A percentile compares a stretch with the other conserved stretches of the same genome.
phyloP scores from a whole-genome alignment of 441 rosid species.

The Croton setiger region DNA sequence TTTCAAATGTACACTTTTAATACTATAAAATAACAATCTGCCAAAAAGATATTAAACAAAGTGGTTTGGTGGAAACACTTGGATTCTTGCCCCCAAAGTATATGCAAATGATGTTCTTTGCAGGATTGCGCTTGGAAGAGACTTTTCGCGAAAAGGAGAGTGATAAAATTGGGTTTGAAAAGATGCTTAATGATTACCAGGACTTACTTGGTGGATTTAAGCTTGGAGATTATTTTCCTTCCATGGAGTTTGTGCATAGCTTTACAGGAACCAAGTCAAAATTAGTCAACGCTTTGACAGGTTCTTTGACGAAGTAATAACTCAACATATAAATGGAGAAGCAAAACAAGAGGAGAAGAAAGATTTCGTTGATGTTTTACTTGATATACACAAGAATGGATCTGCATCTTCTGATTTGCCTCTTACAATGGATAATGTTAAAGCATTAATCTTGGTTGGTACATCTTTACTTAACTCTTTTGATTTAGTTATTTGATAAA shows the following conservation, averaged over 20 bases:
- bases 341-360: slow-evolving; percentile 22
- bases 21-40: no score
- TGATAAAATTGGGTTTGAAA: slow-evolving; percentile 39
- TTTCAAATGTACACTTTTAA: no score
- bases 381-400: slow-evolving; percentile 33
- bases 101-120: slow-evolving; percentile 32
- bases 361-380: slow-evolving; percentile 44
- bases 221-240: slow-evolving; percentile 53
- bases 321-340: slow-evolving; percentile 30
- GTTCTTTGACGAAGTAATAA: slow-evolving; percentile 42
- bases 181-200: slow-evolving; percentile 50
- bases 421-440: slow-evolving; percentile 44
- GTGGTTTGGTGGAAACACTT: no score
- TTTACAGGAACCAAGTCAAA: slow-evolving; percentile 49
- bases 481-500: no score
- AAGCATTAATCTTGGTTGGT: slow-evolving; percentile 56
- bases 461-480: no score
- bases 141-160: slow-evolving; percentile 39
- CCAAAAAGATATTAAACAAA: no score
- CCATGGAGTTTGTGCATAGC: slow-evolving; percentile 44
- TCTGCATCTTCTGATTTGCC: slow-evolving; percentile 29
- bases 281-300: slow-evolving; percentile 39
- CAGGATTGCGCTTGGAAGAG: slow-evolving; percentile 34
- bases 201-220: slow-evolving; percentile 51
- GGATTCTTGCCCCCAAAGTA: no score